phyloP scores from a whole-genome alignment of 129 eudicot genomes.

The Rutidosis leptorrhynchoides region DNA sequence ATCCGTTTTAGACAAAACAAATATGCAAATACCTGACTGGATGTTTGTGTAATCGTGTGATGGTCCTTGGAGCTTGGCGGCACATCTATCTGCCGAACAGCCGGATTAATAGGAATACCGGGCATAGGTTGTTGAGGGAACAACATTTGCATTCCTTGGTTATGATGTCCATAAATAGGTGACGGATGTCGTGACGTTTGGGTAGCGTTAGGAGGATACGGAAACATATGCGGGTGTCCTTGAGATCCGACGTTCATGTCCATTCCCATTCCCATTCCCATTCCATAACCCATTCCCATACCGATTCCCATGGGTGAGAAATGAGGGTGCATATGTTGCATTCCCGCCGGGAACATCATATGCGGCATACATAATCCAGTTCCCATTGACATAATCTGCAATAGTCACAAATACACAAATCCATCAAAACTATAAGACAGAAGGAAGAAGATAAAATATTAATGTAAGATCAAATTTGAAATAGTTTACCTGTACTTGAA shows the following conservation, averaged over 20 bases:
- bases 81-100: constrained; percentile 31
- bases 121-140: constrained; percentile 49
- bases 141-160: constrained; percentile 55
- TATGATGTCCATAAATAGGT: constrained; percentile 37
- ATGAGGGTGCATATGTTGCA: constrained; percentile 83
- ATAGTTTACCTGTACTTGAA: constrained; percentile 85
- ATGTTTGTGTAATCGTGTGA: constrained; percentile 21
- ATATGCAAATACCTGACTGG: constrained; percentile 52
- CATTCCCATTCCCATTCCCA: constrained; percentile 79
- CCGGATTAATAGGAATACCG: constrained; percentile 37
- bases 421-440: neutral
- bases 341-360: constrained; percentile 83
- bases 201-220: constrained; percentile 35
- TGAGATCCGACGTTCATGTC: constrained; percentile 71
- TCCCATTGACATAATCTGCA: constrained; percentile 96
- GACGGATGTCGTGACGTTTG: constrained; percentile 44
- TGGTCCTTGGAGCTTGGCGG: constrained; percentile 42
- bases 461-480: neutral
- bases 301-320: constrained; percentile 76
- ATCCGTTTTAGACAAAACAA: neutral
- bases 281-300: constrained; percentile 66
- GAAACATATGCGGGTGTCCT: constrained; percentile 46
- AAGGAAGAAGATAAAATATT: constrained; percentile 3
- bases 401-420: neutral
- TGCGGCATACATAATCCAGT: constrained; percentile 81